Evolutionary conservation across 2,329 filamentous ascomycete species (phyloP).

Genomic region (Aspergillus sp.): DNA sequence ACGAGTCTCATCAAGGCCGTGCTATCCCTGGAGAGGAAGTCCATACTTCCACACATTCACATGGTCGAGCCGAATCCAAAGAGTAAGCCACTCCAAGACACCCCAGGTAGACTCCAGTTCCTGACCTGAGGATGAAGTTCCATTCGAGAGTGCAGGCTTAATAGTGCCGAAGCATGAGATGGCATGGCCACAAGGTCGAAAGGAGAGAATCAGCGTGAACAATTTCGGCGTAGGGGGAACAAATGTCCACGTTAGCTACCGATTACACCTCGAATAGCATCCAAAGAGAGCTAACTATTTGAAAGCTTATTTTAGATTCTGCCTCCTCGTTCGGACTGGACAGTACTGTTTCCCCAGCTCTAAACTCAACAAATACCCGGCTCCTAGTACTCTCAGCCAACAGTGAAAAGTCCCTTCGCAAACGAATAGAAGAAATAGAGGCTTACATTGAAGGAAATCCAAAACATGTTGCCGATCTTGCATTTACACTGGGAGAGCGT

Average conservation of each 20-base stretch:
- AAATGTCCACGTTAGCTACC: slow-evolving; percentile 11
- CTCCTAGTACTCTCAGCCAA: slow-evolving; percentile 10
- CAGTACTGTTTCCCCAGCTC: background rate
- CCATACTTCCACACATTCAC: slow-evolving; percentile 19
- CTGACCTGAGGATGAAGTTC: slow-evolving; percentile 1
- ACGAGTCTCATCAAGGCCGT: slow-evolving; percentile 21
- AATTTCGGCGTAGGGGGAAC: slow-evolving; percentile 25
- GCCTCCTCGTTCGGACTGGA: background rate
- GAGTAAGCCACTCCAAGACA: background rate
- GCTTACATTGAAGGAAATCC: slow-evolving; percentile 2
- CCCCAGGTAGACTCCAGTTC: background rate
- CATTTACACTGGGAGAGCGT: slow-evolving; percentile 9
- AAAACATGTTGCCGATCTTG: background rate
- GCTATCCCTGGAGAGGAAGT: slow-evolving; percentile 18
- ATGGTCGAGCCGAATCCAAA: slow-evolving; percentile 25
- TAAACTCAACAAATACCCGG: background rate
- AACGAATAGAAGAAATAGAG: background rate
- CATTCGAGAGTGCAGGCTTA: slow-evolving; percentile 8
- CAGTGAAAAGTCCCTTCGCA: background rate
- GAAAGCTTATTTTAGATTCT: background rate
- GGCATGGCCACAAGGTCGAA: slow-evolving; percentile 20
- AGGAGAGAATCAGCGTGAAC: slow-evolving; percentile 26
- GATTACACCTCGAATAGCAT: too few relatives aligned
- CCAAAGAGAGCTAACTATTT: background rate
- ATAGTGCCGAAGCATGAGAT: slow-evolving; percentile 6